Evolutionary conservation across 495 filamentous ascomycete species (phyloP).

Genomic region (Penicillium psychrofluorescens): DNA sequence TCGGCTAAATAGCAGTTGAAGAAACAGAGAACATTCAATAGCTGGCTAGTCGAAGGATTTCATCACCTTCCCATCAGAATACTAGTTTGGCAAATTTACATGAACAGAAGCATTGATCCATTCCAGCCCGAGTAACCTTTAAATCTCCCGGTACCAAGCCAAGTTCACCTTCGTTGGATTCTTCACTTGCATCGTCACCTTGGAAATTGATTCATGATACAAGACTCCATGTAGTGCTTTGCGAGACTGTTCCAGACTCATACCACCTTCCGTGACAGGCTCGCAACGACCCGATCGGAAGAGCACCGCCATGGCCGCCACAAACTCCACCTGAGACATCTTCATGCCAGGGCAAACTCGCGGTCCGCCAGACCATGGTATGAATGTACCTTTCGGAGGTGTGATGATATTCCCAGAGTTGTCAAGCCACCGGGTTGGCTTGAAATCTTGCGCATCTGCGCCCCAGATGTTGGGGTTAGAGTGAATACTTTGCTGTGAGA

Average conservation of each 20-base stretch:
- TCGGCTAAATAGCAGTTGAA: too few relatives aligned
- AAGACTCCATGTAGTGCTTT: not conserved
- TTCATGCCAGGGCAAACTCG: not conserved
- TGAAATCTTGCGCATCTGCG: slow-evolving; percentile 43
- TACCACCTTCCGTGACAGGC: not conserved
- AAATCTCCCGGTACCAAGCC: not conserved
- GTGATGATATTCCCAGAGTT: not conserved
- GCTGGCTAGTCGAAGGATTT: too few relatives aligned
- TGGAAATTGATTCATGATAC: not conserved
- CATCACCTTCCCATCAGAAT: too few relatives aligned
- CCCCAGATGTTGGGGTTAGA: slow-evolving; percentile 48
- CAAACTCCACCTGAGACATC: not conserved
- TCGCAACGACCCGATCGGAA: not conserved
- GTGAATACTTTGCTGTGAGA: not conserved
- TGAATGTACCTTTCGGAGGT: not conserved
- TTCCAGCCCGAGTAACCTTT: too few relatives aligned
- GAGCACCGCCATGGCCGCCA: not conserved
- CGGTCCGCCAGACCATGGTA: not conserved
- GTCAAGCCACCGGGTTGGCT: slow-evolving; percentile 15
- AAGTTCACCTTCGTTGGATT: not conserved
- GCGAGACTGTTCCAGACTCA: not conserved
- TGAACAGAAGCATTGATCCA: too few relatives aligned
- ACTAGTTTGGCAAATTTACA: too few relatives aligned
- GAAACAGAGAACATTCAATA: too few relatives aligned
- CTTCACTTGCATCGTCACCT: not conserved